Evolutionary conservation across 495 filamentous ascomycete species (phyloP), one percentile per base, ranked within the genome.

Genomic region (Trichocladium uniseriatum): DNA sequence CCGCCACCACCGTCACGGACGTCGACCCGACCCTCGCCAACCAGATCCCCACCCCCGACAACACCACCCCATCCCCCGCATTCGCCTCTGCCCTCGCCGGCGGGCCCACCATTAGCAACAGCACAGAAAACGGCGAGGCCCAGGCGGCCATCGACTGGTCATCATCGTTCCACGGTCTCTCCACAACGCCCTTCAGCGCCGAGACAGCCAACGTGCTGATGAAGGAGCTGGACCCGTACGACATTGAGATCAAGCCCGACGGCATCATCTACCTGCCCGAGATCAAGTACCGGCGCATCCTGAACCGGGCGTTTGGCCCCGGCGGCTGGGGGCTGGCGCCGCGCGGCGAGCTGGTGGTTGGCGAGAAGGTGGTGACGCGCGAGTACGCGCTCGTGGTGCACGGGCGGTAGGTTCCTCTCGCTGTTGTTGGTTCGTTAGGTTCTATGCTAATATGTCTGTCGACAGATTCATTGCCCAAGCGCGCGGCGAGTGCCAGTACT

Each of bases 191-290:
- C 0, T 97, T 98, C 68, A 67, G 79, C 22, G 75, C 83, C 44
- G 89, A 95, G 73, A 75, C 80, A 13, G 75, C 82, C 4, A 77
- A 83, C 24, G 70, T 89, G 5, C 69, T 98, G 41, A 75, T 88
- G 48, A 75, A 78, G 24, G 79, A 79, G 19, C 70, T 89, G 9
- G 67, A 79, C 31, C 67, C 75, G 6, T 77, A 85, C 15, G 91
- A 97, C 66, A 79, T 98, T 38, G 92, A 98, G 74, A 81, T 97
- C 59, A 98, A 98, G 72, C 84, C 87, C 21, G 92, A 98, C 68
- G 92, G 92, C 24, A 94, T 98, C 57, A 72, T 96, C 40, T 98
- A 96, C 63, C 75, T 98, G 46, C 92, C 92, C 13, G 92, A 98
- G 77, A 98, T 98, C 72, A 98, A 98, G 67, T 98, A 98, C 68